Base-by-base conservation (phyloP, 2,329 filamentous ascomycete genomes). In the Dothideomycetes sp. region DNA sequence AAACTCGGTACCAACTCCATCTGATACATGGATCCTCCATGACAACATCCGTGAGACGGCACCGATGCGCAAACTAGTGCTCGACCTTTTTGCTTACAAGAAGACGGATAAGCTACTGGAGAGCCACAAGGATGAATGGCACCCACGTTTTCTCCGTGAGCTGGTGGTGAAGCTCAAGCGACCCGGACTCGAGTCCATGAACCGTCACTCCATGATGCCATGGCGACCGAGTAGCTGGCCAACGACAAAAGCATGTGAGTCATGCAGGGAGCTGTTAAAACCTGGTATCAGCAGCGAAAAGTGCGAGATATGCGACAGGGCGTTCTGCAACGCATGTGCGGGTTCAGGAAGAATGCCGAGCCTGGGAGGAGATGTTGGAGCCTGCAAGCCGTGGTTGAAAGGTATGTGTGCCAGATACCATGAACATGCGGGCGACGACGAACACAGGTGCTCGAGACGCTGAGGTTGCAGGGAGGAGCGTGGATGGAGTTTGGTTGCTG, bases 71-170 rank as follows among this genome's bases (percentile, higher is more conserved):
- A 50, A 53, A 5, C 55, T 71, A 1, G 56, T 71, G 11, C 54
- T 70, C 22, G 68, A 71, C 45, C 58, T 71, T 7, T 71, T 71
- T 51, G 64, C 65, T 1, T 71, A 69, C 58, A 71, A 71, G 52
- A 70, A 70, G 47, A 71, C 68, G 24, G 68, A 70, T 47, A 61
- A 64, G 15, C 47, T 71, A 12, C 55, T 71, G 12, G 62, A 62
- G 29, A 60, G 54, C 15, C 68, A 71, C 47, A 56, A 55, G 40
- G 67, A 70, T 45, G 54, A 60, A 17, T 71, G 68, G 67, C 67
- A 70, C 41, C 65, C 65, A 4, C 53, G 47, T 0, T 70, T 71
- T 48, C 53, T 70, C 10, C 60, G 67, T 34, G 68, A 70, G 27
- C 51, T 71, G 16, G 57, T 59, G 33, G 67, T 70, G 9, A 56